Percentiles rank a stretch among this genome's conserved stretches.
Evolutionary conservation across 352 stramenopile species (phyloP).

Genomic region (Phytophthora idaei): DNA sequence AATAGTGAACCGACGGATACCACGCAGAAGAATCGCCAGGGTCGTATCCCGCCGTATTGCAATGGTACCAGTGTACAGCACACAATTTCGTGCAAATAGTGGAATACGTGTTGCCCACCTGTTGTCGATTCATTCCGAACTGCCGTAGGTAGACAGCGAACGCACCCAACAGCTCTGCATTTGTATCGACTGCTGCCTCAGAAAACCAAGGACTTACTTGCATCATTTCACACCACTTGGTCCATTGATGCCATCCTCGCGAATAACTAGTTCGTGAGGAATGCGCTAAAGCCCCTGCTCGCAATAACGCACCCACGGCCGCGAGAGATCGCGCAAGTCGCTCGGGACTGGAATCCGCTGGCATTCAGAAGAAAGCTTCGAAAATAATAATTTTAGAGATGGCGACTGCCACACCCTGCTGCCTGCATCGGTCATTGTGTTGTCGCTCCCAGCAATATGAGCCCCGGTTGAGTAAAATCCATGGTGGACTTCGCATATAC

Average conservation of each 20-base stretch:
- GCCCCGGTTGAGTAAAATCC: too few species aligned
- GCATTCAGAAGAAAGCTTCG: conserved; percentile 7
- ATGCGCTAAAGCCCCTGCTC: conserved; percentile 17
- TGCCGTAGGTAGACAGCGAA: conserved; percentile 23
- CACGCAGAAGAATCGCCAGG: conserved; percentile 12
- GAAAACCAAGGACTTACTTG: background rate
- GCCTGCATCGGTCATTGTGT: conserved; percentile 17
- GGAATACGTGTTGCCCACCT: conserved; percentile 7
- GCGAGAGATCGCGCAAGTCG: conserved; percentile 24
- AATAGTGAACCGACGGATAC: conserved; percentile 8
- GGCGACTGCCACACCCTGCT: conserved; percentile 20
- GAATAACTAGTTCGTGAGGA: conserved; percentile 8
- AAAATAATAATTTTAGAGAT: background rate
- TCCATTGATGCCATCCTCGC: conserved; percentile 14
- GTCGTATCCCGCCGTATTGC: conserved; percentile 21
- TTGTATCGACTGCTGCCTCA: background rate
- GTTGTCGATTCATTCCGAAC: conserved; percentile 22
- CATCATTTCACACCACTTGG: conserved; percentile 19
- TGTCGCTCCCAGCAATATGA: too few species aligned
- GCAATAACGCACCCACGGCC: conserved; percentile 22
- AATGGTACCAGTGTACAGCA: conserved; percentile 6
- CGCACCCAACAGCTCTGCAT: conserved; percentile 21
- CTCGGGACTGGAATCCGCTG: conserved; percentile 11
- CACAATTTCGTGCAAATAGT: conserved; percentile 20
- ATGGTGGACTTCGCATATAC: background rate